Evolutionary conservation across 345 rosid species (phyloP).

Genomic region (Laguncularia racemosa): DNA sequence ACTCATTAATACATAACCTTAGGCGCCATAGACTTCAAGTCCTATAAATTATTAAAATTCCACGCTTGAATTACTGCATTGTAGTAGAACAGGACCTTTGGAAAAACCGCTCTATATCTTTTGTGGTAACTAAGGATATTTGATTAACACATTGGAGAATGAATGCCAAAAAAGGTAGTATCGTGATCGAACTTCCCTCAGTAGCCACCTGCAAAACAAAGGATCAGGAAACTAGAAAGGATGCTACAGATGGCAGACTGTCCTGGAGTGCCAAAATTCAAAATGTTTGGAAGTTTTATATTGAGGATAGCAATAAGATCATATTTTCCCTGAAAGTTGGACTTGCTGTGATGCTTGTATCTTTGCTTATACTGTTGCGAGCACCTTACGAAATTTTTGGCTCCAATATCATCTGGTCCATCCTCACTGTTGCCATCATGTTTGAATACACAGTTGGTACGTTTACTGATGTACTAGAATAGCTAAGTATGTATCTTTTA

Average conservation of each 20-base stretch:
- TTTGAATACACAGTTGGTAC: slow-evolving; percentile 65
- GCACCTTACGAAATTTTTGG: slow-evolving; percentile 62
- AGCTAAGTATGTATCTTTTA: too few species aligned
- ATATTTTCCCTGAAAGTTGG: slow-evolving; percentile 58
- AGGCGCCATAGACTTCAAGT: too few species aligned
- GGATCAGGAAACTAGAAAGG: slow-evolving; percentile 11
- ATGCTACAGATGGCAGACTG: neutral
- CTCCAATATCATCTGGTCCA: slow-evolving; percentile 56
- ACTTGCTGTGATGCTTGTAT: slow-evolving; percentile 53
- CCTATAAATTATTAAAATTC: neutral
- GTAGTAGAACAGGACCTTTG: slow-evolving; percentile 8
- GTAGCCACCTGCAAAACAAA: slow-evolving; percentile 16
- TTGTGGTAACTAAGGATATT: too few species aligned
- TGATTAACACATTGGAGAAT: slow-evolving; percentile 27
- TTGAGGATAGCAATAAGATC: slow-evolving; percentile 43
- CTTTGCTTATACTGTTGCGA: slow-evolving; percentile 45
- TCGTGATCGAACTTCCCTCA: slow-evolving; percentile 30
- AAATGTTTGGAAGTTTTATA: slow-evolving; percentile 47
- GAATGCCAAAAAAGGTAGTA: slow-evolving; percentile 49
- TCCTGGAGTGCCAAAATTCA: slow-evolving; percentile 28
- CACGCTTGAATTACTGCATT: slow-evolving; percentile 1
- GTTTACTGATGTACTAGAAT: neutral
- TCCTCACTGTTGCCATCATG: slow-evolving; percentile 68
- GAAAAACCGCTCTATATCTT: too few species aligned
- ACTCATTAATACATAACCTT: too few species aligned